Evolutionary conservation across 352 stramenopile species (phyloP), one percentile per base, ranked within the genome.

Genomic region (Thraustotheca clavata): DNA sequence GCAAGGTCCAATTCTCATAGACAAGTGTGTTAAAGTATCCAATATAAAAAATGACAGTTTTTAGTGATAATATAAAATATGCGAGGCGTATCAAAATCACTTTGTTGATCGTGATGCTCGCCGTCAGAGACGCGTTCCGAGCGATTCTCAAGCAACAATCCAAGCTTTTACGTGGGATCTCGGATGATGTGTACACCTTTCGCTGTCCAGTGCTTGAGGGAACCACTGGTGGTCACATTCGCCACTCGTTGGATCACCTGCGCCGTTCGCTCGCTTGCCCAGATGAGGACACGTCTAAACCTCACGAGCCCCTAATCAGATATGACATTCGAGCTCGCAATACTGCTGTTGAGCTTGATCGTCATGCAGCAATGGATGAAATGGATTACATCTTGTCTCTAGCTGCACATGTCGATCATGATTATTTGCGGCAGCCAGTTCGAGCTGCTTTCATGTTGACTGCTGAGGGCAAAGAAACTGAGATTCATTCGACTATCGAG

Each of bases 191-290:
- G 31, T 94, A 92, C 73, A 74, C 63, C 22, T 94, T 88, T 49
- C 55, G 74, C 52, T 90, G 83, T 49, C 69, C 81, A 18, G 67
- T 90, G 9, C 20, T 91, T 36, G 70, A 84, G 43, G 79, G 69
- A 12, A 80, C 77, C 6, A 69, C 91, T 6, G 85, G 80, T 0
- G 77, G 87, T 59, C 85, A 94, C 69, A 84, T 80, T 31, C 83
- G 85, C 34, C 85, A 94, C 67, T 81, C 83, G 29, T 73, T 94
- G 2, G 83, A 94, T 62, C 85, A 94, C 55, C 41, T 94, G 33
- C 73, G 77, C 22, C 91, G 89, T 49, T 82, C 83, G 0, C 33
- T 92, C 0, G 80, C 88, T 59, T 18, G 65, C 72, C 4, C 59
- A 77, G 22, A 16, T 48, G 0, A 33, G 46, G 4, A 29, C 5